Percentiles rank a stretch among this genome's conserved stretches.
phyloP scores from a whole-genome alignment of 176 grass and related monocot species.

The Alloteropsis semialata region DNA sequence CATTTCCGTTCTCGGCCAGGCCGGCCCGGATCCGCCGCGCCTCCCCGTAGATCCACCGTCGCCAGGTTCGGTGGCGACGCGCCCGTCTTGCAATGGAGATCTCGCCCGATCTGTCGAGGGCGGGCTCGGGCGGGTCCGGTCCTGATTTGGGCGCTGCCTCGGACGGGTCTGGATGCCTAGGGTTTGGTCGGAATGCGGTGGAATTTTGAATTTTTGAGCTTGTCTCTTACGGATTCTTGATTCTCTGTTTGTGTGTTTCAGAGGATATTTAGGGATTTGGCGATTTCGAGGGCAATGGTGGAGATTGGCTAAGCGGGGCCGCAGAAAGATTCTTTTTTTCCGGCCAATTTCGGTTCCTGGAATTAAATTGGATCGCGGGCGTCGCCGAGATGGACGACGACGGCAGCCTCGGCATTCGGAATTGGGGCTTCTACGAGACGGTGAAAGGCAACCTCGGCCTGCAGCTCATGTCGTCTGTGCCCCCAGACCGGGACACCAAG shows the following conservation, averaged over 20 bases:
- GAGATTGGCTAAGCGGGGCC: slow-evolving; percentile 31
- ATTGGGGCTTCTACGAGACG: slow-evolving; percentile 78
- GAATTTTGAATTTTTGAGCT: slow-evolving; percentile 14
- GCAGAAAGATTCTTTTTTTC: slow-evolving; percentile 14
- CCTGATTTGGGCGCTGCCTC: not conserved
- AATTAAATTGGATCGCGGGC: slow-evolving; percentile 24
- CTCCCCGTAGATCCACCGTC: not conserved
- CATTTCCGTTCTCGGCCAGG: slow-evolving; percentile 15
- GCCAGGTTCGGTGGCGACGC: not conserved
- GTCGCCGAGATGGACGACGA: slow-evolving; percentile 61
- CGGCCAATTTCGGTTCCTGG: slow-evolving; percentile 6
- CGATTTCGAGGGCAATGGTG: slow-evolving; percentile 27
- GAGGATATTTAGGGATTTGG: slow-evolving; percentile 12
- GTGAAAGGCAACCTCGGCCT: slow-evolving; percentile 70
- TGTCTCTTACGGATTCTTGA: not conserved
- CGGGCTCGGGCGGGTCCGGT: not conserved
- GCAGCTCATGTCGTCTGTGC: slow-evolving; percentile 69
- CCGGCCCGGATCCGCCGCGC: not conserved
- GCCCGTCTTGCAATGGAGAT: not conserved
- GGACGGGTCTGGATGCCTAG: slow-evolving; percentile 24
- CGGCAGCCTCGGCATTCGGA: slow-evolving; percentile 58
- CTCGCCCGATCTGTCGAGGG: not conserved
- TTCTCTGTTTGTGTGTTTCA: slow-evolving; percentile 5
- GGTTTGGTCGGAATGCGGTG: slow-evolving; percentile 33
- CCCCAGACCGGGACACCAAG: slow-evolving; percentile 62